phyloP scores from a whole-genome alignment of 1,139 yeast species.

The Diutina siamensis region DNA sequence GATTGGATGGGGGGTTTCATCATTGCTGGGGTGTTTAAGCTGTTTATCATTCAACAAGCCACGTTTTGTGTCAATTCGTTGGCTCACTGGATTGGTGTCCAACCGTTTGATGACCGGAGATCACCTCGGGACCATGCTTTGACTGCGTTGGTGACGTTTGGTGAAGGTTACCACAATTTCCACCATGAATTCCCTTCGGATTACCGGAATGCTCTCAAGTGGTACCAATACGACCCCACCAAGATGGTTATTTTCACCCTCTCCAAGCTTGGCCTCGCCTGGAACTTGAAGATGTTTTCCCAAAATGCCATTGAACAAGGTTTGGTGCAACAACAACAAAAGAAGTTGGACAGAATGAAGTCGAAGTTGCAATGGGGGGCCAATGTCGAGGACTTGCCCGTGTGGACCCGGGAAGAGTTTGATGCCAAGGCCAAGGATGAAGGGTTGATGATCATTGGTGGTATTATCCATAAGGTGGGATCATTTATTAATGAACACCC shows the following conservation, averaged over 20 bases:
- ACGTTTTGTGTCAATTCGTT: conserved; percentile 97
- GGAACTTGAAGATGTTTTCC: conserved; percentile 84
- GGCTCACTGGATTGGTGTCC: conserved; percentile 97
- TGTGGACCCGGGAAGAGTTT: conserved; percentile 82
- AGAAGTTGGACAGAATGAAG: conserved; percentile 80
- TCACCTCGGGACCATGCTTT: conserved; percentile 94
- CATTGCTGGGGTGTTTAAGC: conserved; percentile 81
- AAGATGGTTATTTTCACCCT: conserved; percentile 62
- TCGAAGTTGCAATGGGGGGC: conserved; percentile 86
- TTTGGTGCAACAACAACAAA: conserved; percentile 75
- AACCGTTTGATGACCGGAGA: conserved; percentile 96
- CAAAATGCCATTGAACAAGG: conserved; percentile 97
- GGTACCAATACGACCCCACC: conserved; percentile 99
- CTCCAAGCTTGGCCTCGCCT: conserved; percentile 77
- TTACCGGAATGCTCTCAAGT: conserved; percentile 92
- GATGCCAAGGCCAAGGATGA: conserved; percentile 47
- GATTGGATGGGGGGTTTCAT: conserved; percentile 90
- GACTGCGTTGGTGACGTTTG: conserved; percentile 91
- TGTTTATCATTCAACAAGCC: conserved; percentile 86
- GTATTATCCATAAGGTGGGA: conserved; percentile 89
- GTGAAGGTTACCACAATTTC: conserved; percentile 98
- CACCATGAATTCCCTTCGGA: conserved; percentile 99
- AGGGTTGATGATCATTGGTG: conserved; percentile 71
- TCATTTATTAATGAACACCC: conserved; percentile 87
- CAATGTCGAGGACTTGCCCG: conserved; percentile 72